A percentile compares a stretch with the other conserved stretches of the same genome.
phyloP scores from a whole-genome alignment of 1,284 basidiomycete species.

The Cronartium quercuum region DNA sequence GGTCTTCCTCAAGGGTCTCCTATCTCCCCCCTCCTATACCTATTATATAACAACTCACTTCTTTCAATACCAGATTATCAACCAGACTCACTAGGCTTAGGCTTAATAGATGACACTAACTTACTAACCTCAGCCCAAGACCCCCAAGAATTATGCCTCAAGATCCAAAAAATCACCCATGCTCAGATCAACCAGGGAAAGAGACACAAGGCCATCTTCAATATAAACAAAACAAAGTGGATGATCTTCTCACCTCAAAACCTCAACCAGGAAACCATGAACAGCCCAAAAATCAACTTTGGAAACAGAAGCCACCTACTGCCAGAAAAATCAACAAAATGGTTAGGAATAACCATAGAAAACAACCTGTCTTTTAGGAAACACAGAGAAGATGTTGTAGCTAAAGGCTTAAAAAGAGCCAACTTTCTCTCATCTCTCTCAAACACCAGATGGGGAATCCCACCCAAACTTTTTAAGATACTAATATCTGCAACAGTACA shows the following conservation, averaged over 20 bases:
- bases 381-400: background rate
- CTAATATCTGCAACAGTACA: background rate
- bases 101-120: background rate
- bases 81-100: background rate
- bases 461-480: background rate
- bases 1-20: background rate
- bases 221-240: too few species aligned
- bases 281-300: too few species aligned
- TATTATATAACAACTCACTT: background rate
- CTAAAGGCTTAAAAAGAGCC: background rate
- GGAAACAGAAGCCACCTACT: background rate
- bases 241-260: too few species aligned
- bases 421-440: background rate
- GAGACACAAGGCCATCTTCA: too few species aligned
- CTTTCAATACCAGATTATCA: background rate
- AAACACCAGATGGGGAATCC: background rate
- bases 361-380: slow-evolving; percentile 6
- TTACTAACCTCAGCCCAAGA: too few species aligned
- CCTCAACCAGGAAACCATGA: too few species aligned
- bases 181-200: too few species aligned
- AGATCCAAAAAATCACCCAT: too few species aligned
- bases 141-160: too few species aligned
- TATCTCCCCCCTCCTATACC: background rate
- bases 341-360: background rate
- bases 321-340: background rate